These are phyloP conservation scores for Cryptosporidium ubiquitum DNA, from an alignment of 169 alveolate genomes.

Conservation along the genomic window DNA sequence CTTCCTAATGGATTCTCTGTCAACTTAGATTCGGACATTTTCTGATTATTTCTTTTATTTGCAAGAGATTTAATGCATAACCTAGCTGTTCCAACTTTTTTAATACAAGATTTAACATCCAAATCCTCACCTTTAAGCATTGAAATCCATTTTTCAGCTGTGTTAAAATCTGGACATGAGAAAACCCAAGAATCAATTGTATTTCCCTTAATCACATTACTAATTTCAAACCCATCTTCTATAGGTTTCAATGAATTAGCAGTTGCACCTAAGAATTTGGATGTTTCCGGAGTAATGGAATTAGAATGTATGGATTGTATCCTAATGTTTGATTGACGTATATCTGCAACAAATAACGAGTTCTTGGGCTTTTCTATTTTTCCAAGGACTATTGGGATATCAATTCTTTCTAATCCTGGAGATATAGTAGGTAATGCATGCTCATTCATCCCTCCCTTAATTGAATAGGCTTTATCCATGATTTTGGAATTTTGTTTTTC, in stretches of 20 bases:
- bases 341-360: conserved; percentile 58
- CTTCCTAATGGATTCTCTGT: neutral
- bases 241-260: conserved; percentile 18
- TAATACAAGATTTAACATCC: conserved; percentile 38
- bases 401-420: conserved; percentile 29
- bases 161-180: conserved; percentile 28
- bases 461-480: neutral
- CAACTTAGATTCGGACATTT: conserved; percentile 6
- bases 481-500: neutral
- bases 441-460: neutral
- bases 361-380: conserved; percentile 50
- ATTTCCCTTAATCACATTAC: conserved; percentile 41
- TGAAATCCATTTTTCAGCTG: conserved; percentile 68
- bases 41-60: neutral
- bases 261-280: conserved; percentile 49
- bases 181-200: conserved; percentile 64
- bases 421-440: conserved; percentile 20
- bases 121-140: conserved; percentile 63
- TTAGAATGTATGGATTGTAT: conserved; percentile 60
- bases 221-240: conserved; percentile 64
- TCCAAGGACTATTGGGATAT: conserved; percentile 59
- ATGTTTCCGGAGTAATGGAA: conserved; percentile 40
- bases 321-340: conserved; percentile 48
- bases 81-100: conserved; percentile 54
- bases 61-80: neutral